Percentiles rank a stretch among this genome's conserved stretches.
Evolutionary conservation across 2,329 filamentous ascomycete genomes (phyloP).

Genomic region (Fonsecaea pedrosoi): DNA sequence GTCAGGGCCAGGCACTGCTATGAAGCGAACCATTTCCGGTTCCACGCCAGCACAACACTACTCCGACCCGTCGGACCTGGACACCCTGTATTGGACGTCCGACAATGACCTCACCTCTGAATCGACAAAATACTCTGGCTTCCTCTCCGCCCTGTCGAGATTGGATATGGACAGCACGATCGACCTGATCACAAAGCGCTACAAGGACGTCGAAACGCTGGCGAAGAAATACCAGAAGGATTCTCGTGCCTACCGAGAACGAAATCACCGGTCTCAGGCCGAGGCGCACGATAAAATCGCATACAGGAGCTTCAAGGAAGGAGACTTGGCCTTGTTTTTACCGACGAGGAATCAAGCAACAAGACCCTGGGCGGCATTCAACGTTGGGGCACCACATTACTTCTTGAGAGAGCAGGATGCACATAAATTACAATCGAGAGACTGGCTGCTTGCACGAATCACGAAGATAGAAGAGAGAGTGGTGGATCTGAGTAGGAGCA

Average conservation of each 20-base stretch:
- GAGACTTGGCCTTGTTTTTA: conserved; percentile 90
- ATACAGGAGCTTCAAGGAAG: conserved; percentile 93
- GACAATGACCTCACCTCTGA: conserved; percentile 70
- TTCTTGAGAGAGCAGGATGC: conserved; percentile 92
- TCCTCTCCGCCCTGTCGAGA: conserved; percentile 72
- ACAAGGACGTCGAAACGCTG: conserved; percentile 91
- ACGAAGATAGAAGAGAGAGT: conserved; percentile 89
- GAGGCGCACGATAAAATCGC: conserved; percentile 96
- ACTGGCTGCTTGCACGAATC: conserved; percentile 97
- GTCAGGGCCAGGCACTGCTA: conserved; percentile 36
- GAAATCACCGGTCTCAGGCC: conserved; percentile 77
- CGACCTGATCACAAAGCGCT: conserved; percentile 83
- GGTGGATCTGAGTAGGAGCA: conserved; percentile 84
- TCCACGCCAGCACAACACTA: conserved; percentile 62
- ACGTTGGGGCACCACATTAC: conserved; percentile 95
- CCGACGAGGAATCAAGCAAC: conserved; percentile 94
- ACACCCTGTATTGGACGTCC: conserved; percentile 82
- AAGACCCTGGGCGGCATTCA: conserved; percentile 97
- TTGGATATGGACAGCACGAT: conserved; percentile 86
- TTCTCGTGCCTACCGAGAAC: conserved; percentile 83
- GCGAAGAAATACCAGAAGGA: conserved; percentile 94
- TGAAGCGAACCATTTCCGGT: conserved; percentile 56
- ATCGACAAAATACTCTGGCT: conserved; percentile 74
- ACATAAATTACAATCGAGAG: conserved; percentile 81
- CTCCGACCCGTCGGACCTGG: conserved; percentile 70